phyloP scores from a whole-genome alignment of 768 basidiomycete species.

The Xerocomellus chrysenteron region DNA sequence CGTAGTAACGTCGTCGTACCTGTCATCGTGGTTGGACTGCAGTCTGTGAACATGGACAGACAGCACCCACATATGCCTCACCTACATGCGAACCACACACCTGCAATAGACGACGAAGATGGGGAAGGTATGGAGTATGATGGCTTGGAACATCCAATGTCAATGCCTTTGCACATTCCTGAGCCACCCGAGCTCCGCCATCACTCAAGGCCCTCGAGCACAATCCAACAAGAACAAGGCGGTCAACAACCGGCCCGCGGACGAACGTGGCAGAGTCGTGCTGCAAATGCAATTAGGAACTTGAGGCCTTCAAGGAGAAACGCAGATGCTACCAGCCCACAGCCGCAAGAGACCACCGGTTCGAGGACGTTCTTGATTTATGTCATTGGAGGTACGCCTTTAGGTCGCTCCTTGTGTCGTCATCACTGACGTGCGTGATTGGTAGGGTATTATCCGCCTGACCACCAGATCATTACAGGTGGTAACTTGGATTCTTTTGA shows the following conservation, averaged over 20 bases:
- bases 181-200: conserved; percentile 25
- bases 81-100: conserved; percentile 7
- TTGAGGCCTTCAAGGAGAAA: conserved; percentile 41
- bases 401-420: neutral
- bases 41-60: conserved; percentile 60
- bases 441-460: conserved; percentile 87
- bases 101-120: conserved; percentile 24
- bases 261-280: conserved; percentile 58
- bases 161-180: conserved; percentile 27
- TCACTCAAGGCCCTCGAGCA: conserved; percentile 8
- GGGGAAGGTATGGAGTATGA: conserved; percentile 30
- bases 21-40: conserved; percentile 81
- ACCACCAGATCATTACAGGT: conserved; percentile 86
- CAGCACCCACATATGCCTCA: conserved; percentile 27
- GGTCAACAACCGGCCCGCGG: conserved; percentile 30
- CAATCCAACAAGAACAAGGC: conserved; percentile 15
- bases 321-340: conserved; percentile 20
- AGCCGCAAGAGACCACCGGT: conserved; percentile 22
- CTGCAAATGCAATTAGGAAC: conserved; percentile 60
- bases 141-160: conserved; percentile 23
- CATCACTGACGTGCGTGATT: conserved; percentile 5
- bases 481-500: conserved; percentile 78
- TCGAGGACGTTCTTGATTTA: conserved; percentile 82
- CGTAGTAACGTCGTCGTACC: conserved; percentile 60
- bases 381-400: conserved; percentile 71